Evolutionary conservation across 257 asterid species (phyloP), one percentile per base, ranked within the genome.

Genomic region (Parsonsia alboflavescens): DNA sequence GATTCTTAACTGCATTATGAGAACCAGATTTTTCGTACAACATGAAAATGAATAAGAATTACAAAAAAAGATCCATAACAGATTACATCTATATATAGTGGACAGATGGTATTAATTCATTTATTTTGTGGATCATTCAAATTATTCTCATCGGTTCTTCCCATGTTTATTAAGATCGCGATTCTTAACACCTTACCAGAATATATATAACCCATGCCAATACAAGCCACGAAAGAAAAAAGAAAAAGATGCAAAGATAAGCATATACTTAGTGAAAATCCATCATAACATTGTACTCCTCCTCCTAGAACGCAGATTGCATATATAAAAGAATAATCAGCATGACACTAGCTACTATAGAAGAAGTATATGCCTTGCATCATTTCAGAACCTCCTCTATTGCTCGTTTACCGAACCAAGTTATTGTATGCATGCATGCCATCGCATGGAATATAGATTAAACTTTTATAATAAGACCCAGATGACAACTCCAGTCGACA

Each of bases 1-100:
- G 81, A 77, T 77, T 77, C 81, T 54, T 12, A 46, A 41, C 6
- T 72, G 59, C 57, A 73, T 42, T 71, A 52, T 64, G 77, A 65
- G 81, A 65, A 77, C 57, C 33, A 46, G 74, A 68, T 24, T 44
- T 36, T 65, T 41, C 50, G 41, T 76, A 53, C 53, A 33, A 28
- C 70, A 11, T 41, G 56, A 44, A 61, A 61, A 24, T 19, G 50
- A 67, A 53, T 54, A 42, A 41, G 73, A 66, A 66, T 39, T 54
- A 41, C 68, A 30, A 41, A 30, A 13, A 53, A 28, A 16, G 10
- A 10, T 16, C 7, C 17, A 68, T 33, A 21, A 21, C 41, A 44
- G 21, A 52, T 6, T 67, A 52, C 49, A 26, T 26, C 42, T 42
- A 42, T 24, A n/a, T n/a, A n/a, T n/a, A 67, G 56, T 28, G 19